Evolutionary conservation across 1,284 basidiomycete species (phyloP), one percentile per base, ranked within the genome.

Genomic region (Boletellus deceptivus): DNA sequence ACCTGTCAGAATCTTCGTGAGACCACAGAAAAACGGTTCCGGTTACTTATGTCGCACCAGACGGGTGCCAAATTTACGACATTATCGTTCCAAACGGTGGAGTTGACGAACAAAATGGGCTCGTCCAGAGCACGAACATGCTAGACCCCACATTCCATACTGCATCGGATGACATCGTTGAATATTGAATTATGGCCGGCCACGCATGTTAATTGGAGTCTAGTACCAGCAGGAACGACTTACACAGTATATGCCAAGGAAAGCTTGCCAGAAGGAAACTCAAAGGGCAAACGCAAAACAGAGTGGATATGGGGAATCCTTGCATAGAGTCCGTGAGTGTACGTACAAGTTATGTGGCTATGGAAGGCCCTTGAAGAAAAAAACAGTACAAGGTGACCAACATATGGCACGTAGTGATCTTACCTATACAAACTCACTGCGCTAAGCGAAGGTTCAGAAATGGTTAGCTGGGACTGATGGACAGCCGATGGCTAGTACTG

Each of bases 41-140:
- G 20, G 10, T 39, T 59, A 86, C 84, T 77, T 54, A 91, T 86
- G 60, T 92, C 89, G 60, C 89, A 91, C 83, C 83, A 91, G 2
- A 83, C 71, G 0, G 84, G 84, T 0, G 80, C 77, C 38, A 61
- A 69, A 57, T 86, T 77, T 10, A 75, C 68, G 3, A 75, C 73
- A 59, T 82, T 83, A 29, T 78, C 71, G 46, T 73, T 72, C 89
- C 89, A 92, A 31, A 13, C 9, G 31, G 86, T 64, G 16, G 79
- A 75, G 66, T 91, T 86, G 57, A 90, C 70, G 56, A 77, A 80
- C 31, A 73, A 66, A 46, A 77, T 75, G 17, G 40, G 3, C 75
- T 74, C 3, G 76, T 70, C 86, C 85, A 90, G 35, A 73, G 59
- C 68, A 90, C 85, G 65, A 77, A 83, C 43, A 82, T 65, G 52